Evolutionary conservation across 768 basidiomycete species (phyloP).

Genomic region (Lactarius evosmus): DNA sequence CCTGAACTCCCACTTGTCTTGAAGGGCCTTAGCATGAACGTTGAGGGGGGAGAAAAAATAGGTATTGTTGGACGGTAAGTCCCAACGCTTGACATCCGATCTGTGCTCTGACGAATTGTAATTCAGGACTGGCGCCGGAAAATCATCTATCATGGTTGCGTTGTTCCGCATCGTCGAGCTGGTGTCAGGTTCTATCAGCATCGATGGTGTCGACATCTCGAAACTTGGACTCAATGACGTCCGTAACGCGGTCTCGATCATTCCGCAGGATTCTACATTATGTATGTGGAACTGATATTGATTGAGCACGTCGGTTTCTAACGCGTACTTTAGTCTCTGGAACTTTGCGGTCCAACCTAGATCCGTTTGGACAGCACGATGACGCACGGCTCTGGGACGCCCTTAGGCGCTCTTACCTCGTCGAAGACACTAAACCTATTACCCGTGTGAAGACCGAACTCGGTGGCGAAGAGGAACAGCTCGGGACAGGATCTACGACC

Average conservation of each 20-base stretch:
- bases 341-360: conserved; percentile 81
- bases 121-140: conserved; percentile 75
- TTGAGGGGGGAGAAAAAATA: conserved; percentile 81
- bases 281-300: conserved; percentile 45
- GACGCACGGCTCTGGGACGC: conserved; percentile 89
- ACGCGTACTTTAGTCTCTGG: conserved; percentile 55
- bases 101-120: conserved; percentile 1
- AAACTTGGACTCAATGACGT: conserved; percentile 77
- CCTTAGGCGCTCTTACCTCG: conserved; percentile 78
- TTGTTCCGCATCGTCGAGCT: conserved; percentile 84
- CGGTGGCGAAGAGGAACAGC: conserved; percentile 41
- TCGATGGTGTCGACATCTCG: conserved; percentile 85
- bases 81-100: conserved; percentile 19
- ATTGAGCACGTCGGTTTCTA: conserved; percentile 28
- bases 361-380: conserved; percentile 80
- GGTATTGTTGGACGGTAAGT: conserved; percentile 74
- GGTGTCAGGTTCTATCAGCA: conserved; percentile 66
- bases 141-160: conserved; percentile 86
- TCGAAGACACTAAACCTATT: conserved; percentile 46
- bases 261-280: conserved; percentile 70
- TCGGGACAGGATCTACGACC: conserved; percentile 30
- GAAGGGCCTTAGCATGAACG: conserved; percentile 70
- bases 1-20: conserved; percentile 86
- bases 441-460: conserved; percentile 32
- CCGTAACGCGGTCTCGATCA: conserved; percentile 66